Base-by-base conservation (phyloP, 2,329 filamentous ascomycete species). In the Trichoderma endophyticum region DNA sequence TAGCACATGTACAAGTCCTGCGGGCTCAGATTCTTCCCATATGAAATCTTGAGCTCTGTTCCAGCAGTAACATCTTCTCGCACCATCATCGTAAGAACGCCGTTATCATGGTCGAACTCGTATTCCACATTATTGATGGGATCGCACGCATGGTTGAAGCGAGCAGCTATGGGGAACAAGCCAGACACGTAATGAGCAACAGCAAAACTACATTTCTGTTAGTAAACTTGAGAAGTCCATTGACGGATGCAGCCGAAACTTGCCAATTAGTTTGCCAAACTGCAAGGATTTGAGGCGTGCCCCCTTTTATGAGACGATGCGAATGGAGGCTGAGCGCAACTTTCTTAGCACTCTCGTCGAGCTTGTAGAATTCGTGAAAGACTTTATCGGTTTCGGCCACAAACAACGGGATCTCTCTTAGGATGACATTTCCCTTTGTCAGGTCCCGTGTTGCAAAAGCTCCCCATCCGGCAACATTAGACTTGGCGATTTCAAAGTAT, bases 141-240 rank as follows among this genome's bases (percentile, higher is more conserved):
- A 2, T 74, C 72, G 75, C 88, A 90, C 0, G 87, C 84, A 76
- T 90, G 88, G 76, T 90, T 90, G 79, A 90, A 89, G 3, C 88
- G 82, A 0, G 87, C 85, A 0, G 84, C 86, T 6, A 87, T 80
- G 1, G 85, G 81, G 71, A 88, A 89, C 3, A 89, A 73, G 1
- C 81, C 82, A 0, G 81, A 83, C 7, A 77, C 75, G 3, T 75
- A 74, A 0, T 72, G 70, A 1, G 36, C 54, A 9, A 77, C 76
- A 1, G 77, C 75, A 56, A 82, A 80, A 66, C 81, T 81, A 60
- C 36, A 14, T 5, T 1, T 1, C 4, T 18, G 3, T 59, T 30
- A 73, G 39, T 28, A 21, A 24, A n/a, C 6, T 5, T 30, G 1
- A 18, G 3, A 24, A 14, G 2, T 15, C 12, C 4, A 54, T 21